phyloP scores from a whole-genome alignment of 352 stramenopile species.

The Globisporangium barbulae region DNA sequence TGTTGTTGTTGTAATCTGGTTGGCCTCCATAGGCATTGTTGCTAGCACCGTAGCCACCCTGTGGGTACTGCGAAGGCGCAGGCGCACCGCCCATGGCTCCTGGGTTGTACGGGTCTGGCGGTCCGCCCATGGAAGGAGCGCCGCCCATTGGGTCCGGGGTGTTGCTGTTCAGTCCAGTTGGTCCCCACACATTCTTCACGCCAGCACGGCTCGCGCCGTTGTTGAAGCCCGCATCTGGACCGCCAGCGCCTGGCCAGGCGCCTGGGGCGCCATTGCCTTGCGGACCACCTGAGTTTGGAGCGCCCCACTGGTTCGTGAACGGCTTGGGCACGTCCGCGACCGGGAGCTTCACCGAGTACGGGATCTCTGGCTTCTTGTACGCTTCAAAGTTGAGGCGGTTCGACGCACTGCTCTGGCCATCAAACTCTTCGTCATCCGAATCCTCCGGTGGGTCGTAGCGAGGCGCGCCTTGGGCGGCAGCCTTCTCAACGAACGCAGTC shows the following conservation, averaged over 20 bases:
- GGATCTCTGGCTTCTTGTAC: slow-evolving; percentile 89
- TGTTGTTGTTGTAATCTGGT: slow-evolving; percentile 13
- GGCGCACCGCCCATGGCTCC: slow-evolving; percentile 8
- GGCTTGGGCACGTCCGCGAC: slow-evolving; percentile 45
- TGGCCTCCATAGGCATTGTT: slow-evolving; percentile 10
- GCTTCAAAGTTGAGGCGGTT: slow-evolving; percentile 86
- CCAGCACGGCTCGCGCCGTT: slow-evolving; percentile 25
- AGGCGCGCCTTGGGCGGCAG: slow-evolving; percentile 88
- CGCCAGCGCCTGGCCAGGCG: slow-evolving; percentile 30
- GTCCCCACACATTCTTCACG: slow-evolving; percentile 86
- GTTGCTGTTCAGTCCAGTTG: slow-evolving; percentile 61
- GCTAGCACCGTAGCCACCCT: slow-evolving; percentile 20
- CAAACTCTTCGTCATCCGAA: slow-evolving; percentile 94
- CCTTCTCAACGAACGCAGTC: slow-evolving; percentile 92
- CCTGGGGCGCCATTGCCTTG: slow-evolving; percentile 20
- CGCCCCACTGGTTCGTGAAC: slow-evolving; percentile 65
- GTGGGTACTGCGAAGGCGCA: slow-evolving; percentile 12
- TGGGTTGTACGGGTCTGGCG: slow-evolving; percentile 36
- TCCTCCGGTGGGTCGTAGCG: slow-evolving; percentile 95
- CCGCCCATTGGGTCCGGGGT: slow-evolving; percentile 11
- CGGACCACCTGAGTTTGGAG: slow-evolving; percentile 18
- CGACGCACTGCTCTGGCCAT: slow-evolving; percentile 49
- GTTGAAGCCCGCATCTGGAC: slow-evolving; percentile 39
- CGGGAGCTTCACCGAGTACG: slow-evolving; percentile 77
- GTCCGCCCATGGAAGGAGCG: not conserved